Evolutionary conservation across 495 filamentous ascomycete species (phyloP).

Genomic region (Pyronema omphalodes): DNA sequence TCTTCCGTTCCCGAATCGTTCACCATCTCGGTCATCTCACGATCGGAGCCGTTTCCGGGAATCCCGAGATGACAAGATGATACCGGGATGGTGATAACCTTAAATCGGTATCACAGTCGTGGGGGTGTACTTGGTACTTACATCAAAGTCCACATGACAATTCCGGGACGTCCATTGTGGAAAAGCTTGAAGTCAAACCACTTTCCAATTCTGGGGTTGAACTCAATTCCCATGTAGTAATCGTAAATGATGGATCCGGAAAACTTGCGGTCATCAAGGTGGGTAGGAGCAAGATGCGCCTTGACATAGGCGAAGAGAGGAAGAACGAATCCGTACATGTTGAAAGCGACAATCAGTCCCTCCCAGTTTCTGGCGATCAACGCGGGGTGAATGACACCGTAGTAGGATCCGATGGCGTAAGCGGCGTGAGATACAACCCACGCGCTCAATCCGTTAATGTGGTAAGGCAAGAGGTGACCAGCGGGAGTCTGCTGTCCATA

Average conservation of each 20-base stretch:
- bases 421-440: conserved; percentile 28
- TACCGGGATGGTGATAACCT: background rate
- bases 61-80: background rate
- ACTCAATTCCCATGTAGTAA: conserved; percentile 31
- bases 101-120: too few relatives aligned
- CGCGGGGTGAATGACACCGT: conserved; percentile 27
- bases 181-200: conserved; percentile 35
- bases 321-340: conserved; percentile 28
- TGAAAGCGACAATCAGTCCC: conserved; percentile 27
- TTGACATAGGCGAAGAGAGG: conserved; percentile 27
- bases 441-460: conserved; percentile 28
- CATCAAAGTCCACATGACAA: conserved; percentile 29
- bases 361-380: conserved; percentile 30
- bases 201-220: conserved; percentile 32
- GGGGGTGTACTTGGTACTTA: conserved; percentile 15
- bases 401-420: conserved; percentile 11
- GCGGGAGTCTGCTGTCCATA: conserved; percentile 26
- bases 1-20: background rate
- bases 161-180: conserved; percentile 32
- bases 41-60: background rate
- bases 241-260: conserved; percentile 30
- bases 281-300: conserved; percentile 27
- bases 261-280: conserved; percentile 29
- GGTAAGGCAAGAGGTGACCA: conserved; percentile 25
- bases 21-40: background rate